Conservation (phyloP, 2,329 filamentous ascomycete species). For the Hymenoscyphus fructigenus region DNA sequence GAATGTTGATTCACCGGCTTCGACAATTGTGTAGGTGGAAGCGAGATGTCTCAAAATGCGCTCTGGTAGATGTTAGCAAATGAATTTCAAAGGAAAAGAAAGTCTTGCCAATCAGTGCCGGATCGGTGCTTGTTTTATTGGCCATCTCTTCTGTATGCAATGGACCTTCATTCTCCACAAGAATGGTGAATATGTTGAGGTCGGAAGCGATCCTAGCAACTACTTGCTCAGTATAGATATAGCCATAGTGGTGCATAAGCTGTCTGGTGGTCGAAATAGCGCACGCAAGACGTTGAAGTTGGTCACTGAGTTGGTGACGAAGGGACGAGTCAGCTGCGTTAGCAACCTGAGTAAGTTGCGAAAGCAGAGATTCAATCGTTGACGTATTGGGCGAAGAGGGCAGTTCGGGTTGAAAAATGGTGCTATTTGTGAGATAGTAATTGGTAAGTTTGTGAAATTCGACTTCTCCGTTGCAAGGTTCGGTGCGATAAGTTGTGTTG, state of each 20-base stretch:
- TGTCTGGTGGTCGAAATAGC: neutral
- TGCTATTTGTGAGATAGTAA: neutral
- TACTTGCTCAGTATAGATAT: conserved; percentile 1
- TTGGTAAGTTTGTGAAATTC: neutral
- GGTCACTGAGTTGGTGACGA: neutral
- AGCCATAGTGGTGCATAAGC: conserved; percentile 9
- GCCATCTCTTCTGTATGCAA: conserved; percentile 6
- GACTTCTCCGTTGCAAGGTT: too few relatives aligned
- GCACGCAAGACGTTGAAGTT: conserved; percentile 4
- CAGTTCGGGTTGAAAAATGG: too few relatives aligned
- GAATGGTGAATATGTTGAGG: conserved; percentile 6
- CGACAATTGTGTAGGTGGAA: neutral
- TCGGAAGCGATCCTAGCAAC: conserved; percentile 5
- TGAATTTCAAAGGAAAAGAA: neutral
- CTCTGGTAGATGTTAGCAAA: conserved; percentile 1
- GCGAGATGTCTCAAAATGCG: conserved; percentile 7
- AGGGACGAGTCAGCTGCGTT: conserved; percentile 5
- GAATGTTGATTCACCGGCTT: conserved; percentile 4
- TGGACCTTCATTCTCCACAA: neutral
- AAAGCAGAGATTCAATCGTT: conserved; percentile 13
- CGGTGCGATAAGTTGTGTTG: too few relatives aligned
- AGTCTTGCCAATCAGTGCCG: neutral
- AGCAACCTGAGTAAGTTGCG: conserved; percentile 2
- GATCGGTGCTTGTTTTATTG: conserved; percentile 3
- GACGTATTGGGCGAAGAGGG: neutral